Evolutionary conservation across 345 rosid genomes (phyloP), one percentile per base, ranked within the genome.

Genomic region (Linum lewisii): DNA sequence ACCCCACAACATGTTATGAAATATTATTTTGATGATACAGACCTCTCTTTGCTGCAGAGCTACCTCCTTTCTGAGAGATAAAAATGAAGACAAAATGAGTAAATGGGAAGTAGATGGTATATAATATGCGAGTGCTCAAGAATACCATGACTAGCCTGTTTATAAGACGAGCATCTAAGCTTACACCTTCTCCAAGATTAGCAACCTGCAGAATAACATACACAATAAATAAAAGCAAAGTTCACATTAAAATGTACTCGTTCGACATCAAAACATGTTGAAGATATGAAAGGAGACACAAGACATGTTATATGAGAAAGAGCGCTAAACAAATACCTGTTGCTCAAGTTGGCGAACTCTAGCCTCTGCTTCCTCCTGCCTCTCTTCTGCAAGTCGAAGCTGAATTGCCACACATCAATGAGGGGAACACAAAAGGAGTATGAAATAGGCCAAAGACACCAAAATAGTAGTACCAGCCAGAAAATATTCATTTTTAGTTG

Each of bases 11-110:
- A n/a, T n/a, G n/a, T n/a, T n/a, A n/a, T n/a, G n/a, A n/a, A 29
- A 29, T 29, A 5, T 29, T 8, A 29, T 50, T 5, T 14, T 24
- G 24, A 47, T 15, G 19, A 6, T 38, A 66, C 66, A 14, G 16
- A 71, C 75, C 75, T 66, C 75, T 23, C 75, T 71, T 62, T 71
- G 70, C 22, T 57, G 70, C 44, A 71, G 60, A 62, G 75, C 67
- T 61, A 63, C 70, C 51, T 61, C 75, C 70, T 71, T 71, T 58
- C 75, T 71, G 61, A 11, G 52, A 3, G 14, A 38, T 20, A 6
- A 24, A 47, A 50, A 51, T 29, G 52, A 13, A 51, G 1, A 44
- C 0, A 7, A 42, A 24, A 20, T 50, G 25, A 47, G 23, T 42
- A 62, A 29, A 15, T 29, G 4, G 34, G 34, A 29, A 29, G 34